phyloP scores from a whole-genome alignment of 1,284 basidiomycete genomes.

The Ceratobasidium sp. region DNA sequence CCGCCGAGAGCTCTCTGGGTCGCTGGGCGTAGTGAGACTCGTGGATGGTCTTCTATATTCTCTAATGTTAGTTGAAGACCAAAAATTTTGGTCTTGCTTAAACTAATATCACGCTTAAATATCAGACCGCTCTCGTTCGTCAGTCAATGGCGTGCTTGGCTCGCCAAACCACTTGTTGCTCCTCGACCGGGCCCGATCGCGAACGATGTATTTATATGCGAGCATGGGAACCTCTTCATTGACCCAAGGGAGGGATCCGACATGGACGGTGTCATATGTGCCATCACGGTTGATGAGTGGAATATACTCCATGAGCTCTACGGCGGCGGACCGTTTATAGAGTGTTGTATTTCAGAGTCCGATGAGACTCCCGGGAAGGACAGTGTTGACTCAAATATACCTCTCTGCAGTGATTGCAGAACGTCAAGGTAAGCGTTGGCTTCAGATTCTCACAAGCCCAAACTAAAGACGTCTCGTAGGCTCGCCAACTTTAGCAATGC shows the following conservation, averaged over 20 bases:
- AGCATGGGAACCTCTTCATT: conserved; percentile 15
- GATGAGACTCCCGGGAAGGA: conserved; percentile 2
- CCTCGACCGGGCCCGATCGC: conserved; percentile 19
- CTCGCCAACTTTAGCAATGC: conserved; percentile 16
- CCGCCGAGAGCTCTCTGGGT: background rate
- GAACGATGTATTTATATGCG: conserved; percentile 17
- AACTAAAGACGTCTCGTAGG: background rate
- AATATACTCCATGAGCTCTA: conserved; percentile 28
- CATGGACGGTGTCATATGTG: conserved; percentile 17
- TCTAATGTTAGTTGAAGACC: conserved; percentile 15
- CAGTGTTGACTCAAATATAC: conserved; percentile 3
- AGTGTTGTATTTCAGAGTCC: conserved; percentile 12
- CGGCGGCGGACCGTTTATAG: conserved; percentile 29
- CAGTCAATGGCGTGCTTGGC: conserved; percentile 29
- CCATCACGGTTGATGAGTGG: conserved; percentile 23
- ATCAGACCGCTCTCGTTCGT: conserved; percentile 24
- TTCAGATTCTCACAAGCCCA: background rate
- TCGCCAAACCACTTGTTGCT: background rate
- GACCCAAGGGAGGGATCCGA: conserved; percentile 19
- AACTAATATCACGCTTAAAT: background rate
- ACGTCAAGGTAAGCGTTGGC: conserved; percentile 4
- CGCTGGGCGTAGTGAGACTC: background rate
- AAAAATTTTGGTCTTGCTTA: background rate
- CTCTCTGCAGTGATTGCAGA: conserved; percentile 26
- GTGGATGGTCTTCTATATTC: conserved; percentile 15